Percentiles rank a stretch among this genome's conserved stretches.
Evolutionary conservation across 345 rosid species (phyloP).

Genomic region (Ailanthus altissimus): DNA sequence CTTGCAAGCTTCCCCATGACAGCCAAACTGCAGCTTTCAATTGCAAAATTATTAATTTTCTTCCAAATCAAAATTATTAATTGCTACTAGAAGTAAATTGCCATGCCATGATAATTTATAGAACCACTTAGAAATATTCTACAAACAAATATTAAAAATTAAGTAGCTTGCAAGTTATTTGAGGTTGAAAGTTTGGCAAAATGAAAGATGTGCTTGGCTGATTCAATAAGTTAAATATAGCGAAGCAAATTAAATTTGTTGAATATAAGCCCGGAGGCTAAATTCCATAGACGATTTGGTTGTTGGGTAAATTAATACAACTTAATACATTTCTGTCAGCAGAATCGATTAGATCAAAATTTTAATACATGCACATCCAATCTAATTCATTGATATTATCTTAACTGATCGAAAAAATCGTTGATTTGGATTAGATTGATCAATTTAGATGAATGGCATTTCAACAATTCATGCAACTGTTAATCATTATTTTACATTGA

Average conservation of each 20-base stretch:
- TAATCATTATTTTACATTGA: neutral
- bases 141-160: neutral
- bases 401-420: no score
- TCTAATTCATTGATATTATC: no score
- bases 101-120: neutral
- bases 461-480: neutral
- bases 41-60: neutral
- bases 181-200: neutral
- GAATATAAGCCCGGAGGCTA: no score
- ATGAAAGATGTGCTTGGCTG: neutral
- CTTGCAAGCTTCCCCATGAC: conserved; percentile 26
- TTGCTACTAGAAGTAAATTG: neutral
- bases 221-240: neutral
- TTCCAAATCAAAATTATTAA: neutral
- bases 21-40: neutral
- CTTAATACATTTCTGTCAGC: no score
- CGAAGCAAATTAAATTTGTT: no score
- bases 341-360: neutral
- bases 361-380: no score
- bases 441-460: neutral
- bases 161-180: neutral
- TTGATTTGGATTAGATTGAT: no score
- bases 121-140: neutral
- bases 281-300: neutral
- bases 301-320: neutral